These are phyloP conservation scores for Fusarium nanum DNA, from an alignment of 2,329 filamentous ascomycete species.

Conservation along the genomic window DNA sequence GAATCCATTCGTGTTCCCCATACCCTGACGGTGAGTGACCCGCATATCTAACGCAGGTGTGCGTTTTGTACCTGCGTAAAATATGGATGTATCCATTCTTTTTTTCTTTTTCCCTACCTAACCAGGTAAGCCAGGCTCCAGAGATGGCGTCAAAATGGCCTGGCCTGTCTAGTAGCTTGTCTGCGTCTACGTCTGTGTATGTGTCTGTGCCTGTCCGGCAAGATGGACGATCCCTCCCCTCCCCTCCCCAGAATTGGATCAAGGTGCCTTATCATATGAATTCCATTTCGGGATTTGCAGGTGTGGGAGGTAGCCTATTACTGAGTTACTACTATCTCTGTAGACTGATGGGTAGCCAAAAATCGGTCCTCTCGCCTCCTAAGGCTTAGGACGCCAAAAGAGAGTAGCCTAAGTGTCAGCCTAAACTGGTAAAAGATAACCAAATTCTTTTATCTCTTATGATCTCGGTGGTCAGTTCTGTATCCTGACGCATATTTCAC, in stretches of 20 bases:
- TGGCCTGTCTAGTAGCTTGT: neutral
- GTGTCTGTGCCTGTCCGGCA: conserved; percentile 6
- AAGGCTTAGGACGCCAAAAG: neutral
- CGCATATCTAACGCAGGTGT: conserved; percentile 7
- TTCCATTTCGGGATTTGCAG: conserved; percentile 1
- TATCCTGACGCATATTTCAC: neutral
- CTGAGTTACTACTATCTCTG: neutral
- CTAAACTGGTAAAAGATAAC: neutral
- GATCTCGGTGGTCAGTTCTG: neutral
- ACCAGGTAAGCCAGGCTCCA: conserved; percentile 14
- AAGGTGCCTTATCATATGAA: conserved; percentile 9
- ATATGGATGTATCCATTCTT: conserved; percentile 33
- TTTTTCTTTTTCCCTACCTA: neutral
- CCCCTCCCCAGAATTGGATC: conserved; percentile 33
- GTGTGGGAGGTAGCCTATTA: conserved; percentile 8
- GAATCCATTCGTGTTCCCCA: conserved; percentile 7
- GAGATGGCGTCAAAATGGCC: conserved; percentile 38
- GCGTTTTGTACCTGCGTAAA: conserved; percentile 34
- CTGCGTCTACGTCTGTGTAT: neutral
- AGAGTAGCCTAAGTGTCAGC: neutral
- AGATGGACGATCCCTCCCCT: conserved; percentile 40
- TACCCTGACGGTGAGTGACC: conserved; percentile 29
- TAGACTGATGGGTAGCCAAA: neutral
- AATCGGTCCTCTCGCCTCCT: neutral
- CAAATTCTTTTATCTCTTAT: neutral